Evolutionary conservation across 108 stramenopile species (phyloP).

Genomic region (Nannochloropsis gaditana): DNA sequence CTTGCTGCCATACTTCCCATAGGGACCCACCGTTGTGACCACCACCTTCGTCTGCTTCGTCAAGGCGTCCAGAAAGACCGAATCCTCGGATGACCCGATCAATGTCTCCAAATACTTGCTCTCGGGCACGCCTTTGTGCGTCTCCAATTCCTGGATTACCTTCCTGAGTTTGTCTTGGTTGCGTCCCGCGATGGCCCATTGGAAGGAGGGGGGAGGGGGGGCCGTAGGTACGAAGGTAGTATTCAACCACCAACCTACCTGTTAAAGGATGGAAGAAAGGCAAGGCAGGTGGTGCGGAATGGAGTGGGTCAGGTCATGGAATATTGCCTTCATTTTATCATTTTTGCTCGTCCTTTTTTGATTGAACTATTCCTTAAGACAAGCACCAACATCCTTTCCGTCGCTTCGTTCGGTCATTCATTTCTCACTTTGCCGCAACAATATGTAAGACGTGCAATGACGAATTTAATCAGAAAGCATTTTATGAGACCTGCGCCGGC

Average conservation of each 20-base stretch:
- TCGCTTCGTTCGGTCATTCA: no score
- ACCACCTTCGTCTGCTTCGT: slow-evolving; percentile 66
- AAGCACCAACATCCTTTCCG: no score
- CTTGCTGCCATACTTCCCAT: slow-evolving; percentile 61
- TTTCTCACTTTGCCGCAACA: no score
- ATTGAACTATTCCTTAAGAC: no score
- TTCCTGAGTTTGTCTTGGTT: neutral
- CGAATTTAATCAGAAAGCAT: no score
- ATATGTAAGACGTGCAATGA: no score
- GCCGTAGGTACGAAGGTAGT: slow-evolving; percentile 39
- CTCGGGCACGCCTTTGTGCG: neutral
- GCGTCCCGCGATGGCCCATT: slow-evolving; percentile 33
- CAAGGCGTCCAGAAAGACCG: slow-evolving; percentile 59
- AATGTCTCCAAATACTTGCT: slow-evolving; percentile 30
- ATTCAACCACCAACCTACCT: slow-evolving; percentile 44
- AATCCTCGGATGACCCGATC: slow-evolving; percentile 50
- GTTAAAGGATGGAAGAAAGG: neutral
- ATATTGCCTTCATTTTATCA: no score
- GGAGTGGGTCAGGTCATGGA: no score
- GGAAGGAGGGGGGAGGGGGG: slow-evolving; percentile 41
- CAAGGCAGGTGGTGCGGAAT: neutral
- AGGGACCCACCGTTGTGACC: slow-evolving; percentile 81
- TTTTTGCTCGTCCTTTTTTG: no score
- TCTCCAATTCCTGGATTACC: neutral
- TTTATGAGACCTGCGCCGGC: no score